Evolutionary conservation across 176 grass and related monocot species (phyloP).

Genomic region (Oryza nivara): DNA sequence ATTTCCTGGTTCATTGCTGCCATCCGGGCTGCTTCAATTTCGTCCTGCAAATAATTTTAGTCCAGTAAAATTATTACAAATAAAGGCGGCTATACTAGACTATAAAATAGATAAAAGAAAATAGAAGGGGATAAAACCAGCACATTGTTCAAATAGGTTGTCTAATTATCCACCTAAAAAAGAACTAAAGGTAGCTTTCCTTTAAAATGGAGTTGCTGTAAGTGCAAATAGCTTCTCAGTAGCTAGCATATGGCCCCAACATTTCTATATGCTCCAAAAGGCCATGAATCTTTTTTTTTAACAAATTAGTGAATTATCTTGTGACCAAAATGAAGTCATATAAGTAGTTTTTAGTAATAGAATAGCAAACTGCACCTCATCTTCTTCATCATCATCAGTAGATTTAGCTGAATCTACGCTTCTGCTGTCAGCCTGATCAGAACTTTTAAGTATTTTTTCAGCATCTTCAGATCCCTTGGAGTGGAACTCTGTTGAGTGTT

Average conservation of each 20-base stretch:
- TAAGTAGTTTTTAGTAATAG: constrained; percentile 10
- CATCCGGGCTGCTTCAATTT: constrained; percentile 58
- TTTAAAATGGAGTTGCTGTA: background rate
- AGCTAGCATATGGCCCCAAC: background rate
- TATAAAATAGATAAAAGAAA: constrained; percentile 1
- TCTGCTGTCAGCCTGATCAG: constrained; percentile 66
- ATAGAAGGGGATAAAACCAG: background rate
- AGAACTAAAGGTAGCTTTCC: constrained; percentile 3
- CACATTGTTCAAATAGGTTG: background rate
- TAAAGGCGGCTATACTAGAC: background rate
- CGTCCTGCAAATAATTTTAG: constrained; percentile 64
- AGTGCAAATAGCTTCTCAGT: constrained; percentile 18
- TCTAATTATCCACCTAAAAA: constrained; percentile 20
- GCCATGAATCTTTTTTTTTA: background rate
- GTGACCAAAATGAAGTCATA: background rate
- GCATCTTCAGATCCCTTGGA: constrained; percentile 57
- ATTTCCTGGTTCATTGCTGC: constrained; percentile 90
- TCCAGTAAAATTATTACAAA: constrained; percentile 34
- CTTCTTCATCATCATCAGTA: constrained; percentile 72
- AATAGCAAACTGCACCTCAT: constrained; percentile 57
- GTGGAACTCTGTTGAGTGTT: constrained; percentile 49
- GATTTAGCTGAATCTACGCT: constrained; percentile 72
- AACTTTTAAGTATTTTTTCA: constrained; percentile 53
- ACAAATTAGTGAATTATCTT: background rate
- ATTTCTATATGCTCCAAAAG: background rate